Percentiles rank a stretch among this genome's conserved stretches.
These are phyloP conservation scores for Marasmius tenuissimus DNA, from an alignment of 1,284 basidiomycete species.

Conservation along the genomic window DNA sequence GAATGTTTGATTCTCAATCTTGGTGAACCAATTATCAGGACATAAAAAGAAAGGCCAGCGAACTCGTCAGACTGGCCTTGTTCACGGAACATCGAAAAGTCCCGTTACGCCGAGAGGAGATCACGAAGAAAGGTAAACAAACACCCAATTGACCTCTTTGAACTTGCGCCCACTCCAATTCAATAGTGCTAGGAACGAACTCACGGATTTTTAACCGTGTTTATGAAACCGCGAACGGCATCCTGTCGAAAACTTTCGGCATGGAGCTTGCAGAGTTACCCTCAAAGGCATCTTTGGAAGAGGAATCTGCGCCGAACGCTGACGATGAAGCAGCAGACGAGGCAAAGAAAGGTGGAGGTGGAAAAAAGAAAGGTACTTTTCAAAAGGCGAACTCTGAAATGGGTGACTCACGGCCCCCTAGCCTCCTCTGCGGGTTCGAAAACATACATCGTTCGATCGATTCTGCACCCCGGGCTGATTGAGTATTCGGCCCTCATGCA, in stretches of 20 bases:
- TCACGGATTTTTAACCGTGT: constrained; percentile 58
- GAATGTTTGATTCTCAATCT: neutral
- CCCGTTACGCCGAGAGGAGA: constrained; percentile 69
- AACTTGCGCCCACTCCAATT: neutral
- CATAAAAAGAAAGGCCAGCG: constrained; percentile 54
- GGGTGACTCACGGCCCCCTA: constrained; percentile 21
- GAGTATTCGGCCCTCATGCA: constrained; percentile 56
- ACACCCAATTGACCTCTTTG: neutral
- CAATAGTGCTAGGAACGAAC: constrained; percentile 58
- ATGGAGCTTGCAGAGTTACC: constrained; percentile 78
- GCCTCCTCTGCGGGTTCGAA: constrained; percentile 61
- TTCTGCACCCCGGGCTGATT: constrained; percentile 55
- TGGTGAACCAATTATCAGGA: constrained; percentile 39
- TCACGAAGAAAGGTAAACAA: constrained; percentile 68
- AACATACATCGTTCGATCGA: constrained; percentile 74
- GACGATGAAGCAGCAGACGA: constrained; percentile 55
- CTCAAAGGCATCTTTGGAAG: constrained; percentile 55
- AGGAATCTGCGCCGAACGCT: constrained; percentile 32
- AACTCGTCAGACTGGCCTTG: constrained; percentile 71
- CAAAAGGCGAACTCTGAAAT: neutral
- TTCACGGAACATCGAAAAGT: constrained; percentile 66
- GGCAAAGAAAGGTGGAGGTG: constrained; percentile 36
- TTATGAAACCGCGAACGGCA: constrained; percentile 56
- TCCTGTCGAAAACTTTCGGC: constrained; percentile 61
- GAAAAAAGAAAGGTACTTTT: constrained; percentile 36